Percentiles rank a stretch among this genome's conserved stretches.
Evolutionary conservation across 768 basidiomycete species (phyloP).

Genomic region (Pisolithus orientalis): DNA sequence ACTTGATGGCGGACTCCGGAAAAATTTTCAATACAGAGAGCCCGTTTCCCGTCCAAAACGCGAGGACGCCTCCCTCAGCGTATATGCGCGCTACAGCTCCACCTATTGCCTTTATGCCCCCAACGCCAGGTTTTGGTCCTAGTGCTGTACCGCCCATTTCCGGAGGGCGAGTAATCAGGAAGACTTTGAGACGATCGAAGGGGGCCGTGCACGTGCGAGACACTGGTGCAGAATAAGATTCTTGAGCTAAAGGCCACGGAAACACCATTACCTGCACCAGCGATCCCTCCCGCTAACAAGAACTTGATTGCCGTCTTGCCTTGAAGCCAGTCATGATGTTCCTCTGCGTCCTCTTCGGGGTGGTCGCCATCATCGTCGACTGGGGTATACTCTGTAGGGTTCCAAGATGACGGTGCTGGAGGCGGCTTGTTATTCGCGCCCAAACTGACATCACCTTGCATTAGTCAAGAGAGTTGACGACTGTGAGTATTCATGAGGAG

Average conservation of each 20-base stretch:
- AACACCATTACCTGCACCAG: slow-evolving; percentile 73
- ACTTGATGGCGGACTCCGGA: slow-evolving; percentile 98
- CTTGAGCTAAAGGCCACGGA: slow-evolving; percentile 1
- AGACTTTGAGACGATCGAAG: slow-evolving; percentile 94
- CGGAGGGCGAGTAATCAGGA: slow-evolving; percentile 85
- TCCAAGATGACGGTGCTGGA: slow-evolving; percentile 15
- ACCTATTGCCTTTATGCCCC: slow-evolving; percentile 58
- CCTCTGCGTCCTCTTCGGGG: slow-evolving; percentile 54
- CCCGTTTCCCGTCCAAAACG: slow-evolving; percentile 98
- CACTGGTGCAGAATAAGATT: slow-evolving; percentile 42
- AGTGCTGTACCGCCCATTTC: slow-evolving; percentile 56
- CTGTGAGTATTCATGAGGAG: slow-evolving; percentile 11
- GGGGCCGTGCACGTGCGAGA: slow-evolving; percentile 96
- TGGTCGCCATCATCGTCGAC: slow-evolving; percentile 28
- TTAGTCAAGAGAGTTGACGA: slow-evolving; percentile 20
- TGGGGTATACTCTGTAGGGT: slow-evolving; percentile 9
- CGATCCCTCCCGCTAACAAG: slow-evolving; percentile 88
- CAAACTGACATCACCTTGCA: slow-evolving; percentile 67
- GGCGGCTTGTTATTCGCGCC: slow-evolving; percentile 71
- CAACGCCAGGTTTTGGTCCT: slow-evolving; percentile 36
- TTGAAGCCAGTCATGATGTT: slow-evolving; percentile 55
- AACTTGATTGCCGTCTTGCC: slow-evolving; percentile 78
- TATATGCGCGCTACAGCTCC: slow-evolving; percentile 79
- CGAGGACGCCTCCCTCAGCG: slow-evolving; percentile 78
- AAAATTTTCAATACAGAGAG: slow-evolving; percentile 94